These are phyloP conservation scores for Aspergillus nidulans DNA, from an alignment of 495 filamentous ascomycete genomes.

Conservation along the genomic window DNA sequence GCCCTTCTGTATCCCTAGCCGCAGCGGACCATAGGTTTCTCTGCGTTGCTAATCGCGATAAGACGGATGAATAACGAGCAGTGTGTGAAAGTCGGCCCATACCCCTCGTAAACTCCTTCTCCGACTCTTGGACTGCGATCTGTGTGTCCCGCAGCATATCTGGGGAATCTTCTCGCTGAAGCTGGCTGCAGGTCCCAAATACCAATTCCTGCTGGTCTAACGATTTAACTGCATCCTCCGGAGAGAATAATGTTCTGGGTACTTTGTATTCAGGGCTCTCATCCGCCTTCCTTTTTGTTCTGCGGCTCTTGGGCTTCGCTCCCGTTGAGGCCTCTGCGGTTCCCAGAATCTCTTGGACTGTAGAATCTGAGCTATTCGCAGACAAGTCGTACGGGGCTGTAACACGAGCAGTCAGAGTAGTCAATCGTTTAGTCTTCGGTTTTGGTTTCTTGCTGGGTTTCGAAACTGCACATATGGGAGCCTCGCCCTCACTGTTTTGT, in stretches of 20 bases:
- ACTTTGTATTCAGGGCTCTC: constrained; percentile 31
- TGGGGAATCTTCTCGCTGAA: constrained; percentile 72
- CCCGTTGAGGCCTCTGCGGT: constrained; percentile 13
- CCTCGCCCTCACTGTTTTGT: constrained; percentile 8
- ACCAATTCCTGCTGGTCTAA: constrained; percentile 74
- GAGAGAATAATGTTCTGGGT: constrained; percentile 58
- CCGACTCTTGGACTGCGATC: constrained; percentile 62
- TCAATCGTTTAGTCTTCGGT: constrained; percentile 65
- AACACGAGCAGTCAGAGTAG: constrained; percentile 80
- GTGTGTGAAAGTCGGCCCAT: not conserved
- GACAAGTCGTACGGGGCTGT: constrained; percentile 62
- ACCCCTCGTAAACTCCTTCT: constrained; percentile 15
- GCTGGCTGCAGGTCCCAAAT: constrained; percentile 90
- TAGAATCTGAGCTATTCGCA: constrained; percentile 8
- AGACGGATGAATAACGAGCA: constrained; percentile 5
- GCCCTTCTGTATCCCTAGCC: constrained; percentile 58
- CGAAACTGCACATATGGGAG: constrained; percentile 9
- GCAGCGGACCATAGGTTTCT: constrained; percentile 64
- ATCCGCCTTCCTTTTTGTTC: constrained; percentile 20
- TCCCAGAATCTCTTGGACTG: constrained; percentile 20
- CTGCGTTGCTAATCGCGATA: constrained; percentile 26
- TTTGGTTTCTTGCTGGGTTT: constrained; percentile 42
- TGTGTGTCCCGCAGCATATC: constrained; percentile 64
- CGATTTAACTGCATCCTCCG: constrained; percentile 62
- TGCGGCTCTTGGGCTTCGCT: constrained; percentile 8